Evolutionary conservation across 148 eudicot genomes (phyloP).

Genomic region (Fagopyrum tataricum): DNA sequence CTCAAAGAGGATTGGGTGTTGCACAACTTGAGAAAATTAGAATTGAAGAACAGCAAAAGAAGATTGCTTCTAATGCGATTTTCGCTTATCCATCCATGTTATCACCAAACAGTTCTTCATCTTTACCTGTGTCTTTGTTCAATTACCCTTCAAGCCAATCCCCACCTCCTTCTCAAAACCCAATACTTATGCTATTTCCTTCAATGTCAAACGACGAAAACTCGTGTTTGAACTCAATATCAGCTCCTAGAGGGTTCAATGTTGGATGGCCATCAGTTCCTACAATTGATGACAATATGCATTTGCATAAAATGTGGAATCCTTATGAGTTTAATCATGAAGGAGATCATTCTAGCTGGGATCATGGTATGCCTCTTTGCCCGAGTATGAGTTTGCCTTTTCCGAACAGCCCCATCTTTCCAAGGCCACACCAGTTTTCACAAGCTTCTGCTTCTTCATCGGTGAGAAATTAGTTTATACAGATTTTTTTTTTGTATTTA

Average conservation of each 20-base stretch:
- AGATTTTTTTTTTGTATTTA: neutral
- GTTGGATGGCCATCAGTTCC: slow-evolving; percentile 24
- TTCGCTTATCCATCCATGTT: slow-evolving; percentile 19
- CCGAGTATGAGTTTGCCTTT: slow-evolving; percentile 14
- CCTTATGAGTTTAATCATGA: slow-evolving; percentile 35
- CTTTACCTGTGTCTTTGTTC: slow-evolving; percentile 16
- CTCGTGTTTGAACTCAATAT: slow-evolving; percentile 17
- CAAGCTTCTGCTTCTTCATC: slow-evolving; percentile 30
- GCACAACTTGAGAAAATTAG: slow-evolving; percentile 88
- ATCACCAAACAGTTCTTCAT: slow-evolving; percentile 27
- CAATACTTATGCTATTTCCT: slow-evolving; percentile 11
- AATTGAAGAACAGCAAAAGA: slow-evolving; percentile 53
- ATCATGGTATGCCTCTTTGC: slow-evolving; percentile 15
- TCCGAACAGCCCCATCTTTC: slow-evolving; percentile 24
- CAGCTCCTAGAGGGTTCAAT: slow-evolving; percentile 18
- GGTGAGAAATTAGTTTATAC: slow-evolving; percentile 25
- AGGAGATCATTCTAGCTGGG: slow-evolving; percentile 28
- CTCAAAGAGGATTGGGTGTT: slow-evolving; percentile 93
- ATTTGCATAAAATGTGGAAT: slow-evolving; percentile 32
- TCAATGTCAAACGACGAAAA: slow-evolving; percentile 24
- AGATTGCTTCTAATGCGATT: slow-evolving; percentile 19
- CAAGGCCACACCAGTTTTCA: slow-evolving; percentile 39
- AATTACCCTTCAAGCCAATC: slow-evolving; percentile 32
- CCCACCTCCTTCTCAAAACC: slow-evolving; percentile 24
- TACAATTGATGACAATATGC: slow-evolving; percentile 19